Percentiles rank a stretch among this genome's conserved stretches.
Evolutionary conservation across 2,329 filamentous ascomycete genomes (phyloP).

Genomic region (Parastagonospora nodorum): DNA sequence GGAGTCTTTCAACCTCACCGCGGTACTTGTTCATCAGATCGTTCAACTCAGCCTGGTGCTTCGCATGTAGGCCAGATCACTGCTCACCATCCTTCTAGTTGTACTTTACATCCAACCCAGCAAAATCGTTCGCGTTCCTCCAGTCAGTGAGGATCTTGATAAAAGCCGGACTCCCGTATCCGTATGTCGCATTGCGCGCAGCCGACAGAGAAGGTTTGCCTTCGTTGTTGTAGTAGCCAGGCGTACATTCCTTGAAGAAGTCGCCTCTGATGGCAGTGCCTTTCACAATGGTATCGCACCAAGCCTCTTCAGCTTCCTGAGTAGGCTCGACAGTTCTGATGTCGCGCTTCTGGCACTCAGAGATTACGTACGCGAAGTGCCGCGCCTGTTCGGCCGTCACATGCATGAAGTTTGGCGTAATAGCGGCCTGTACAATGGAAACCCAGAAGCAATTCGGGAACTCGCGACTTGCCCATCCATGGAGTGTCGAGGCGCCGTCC

Average conservation of each 20-base stretch:
- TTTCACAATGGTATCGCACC: conserved; percentile 49
- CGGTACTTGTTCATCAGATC: conserved; percentile 14
- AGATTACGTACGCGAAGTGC: conserved; percentile 55
- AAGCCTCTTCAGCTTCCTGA: conserved; percentile 54
- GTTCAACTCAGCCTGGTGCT: conserved; percentile 17
- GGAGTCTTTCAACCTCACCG: conserved; percentile 12
- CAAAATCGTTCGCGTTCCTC: conserved; percentile 33
- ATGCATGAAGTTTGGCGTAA: conserved; percentile 35
- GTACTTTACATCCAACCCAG: conserved; percentile 34
- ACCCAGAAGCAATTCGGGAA: conserved; percentile 63
- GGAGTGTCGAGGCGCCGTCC: conserved; percentile 56
- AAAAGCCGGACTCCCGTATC: conserved; percentile 37
- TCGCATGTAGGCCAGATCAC: conserved; percentile 13
- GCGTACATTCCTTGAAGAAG: conserved; percentile 57
- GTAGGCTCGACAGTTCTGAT: conserved; percentile 52
- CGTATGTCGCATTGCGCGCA: conserved; percentile 36
- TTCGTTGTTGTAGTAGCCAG: conserved; percentile 56
- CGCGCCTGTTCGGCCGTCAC: conserved; percentile 32
- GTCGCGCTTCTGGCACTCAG: conserved; percentile 37
- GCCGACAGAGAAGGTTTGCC: conserved; percentile 16
- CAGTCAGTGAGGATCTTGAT: conserved; percentile 40
- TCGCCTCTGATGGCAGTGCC: conserved; percentile 49
- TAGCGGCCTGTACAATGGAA: conserved; percentile 21
- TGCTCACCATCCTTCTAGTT: conserved; percentile 3
- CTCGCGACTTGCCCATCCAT: conserved; percentile 54